Evolutionary conservation across 2,329 filamentous ascomycete genomes (phyloP).

Genomic region (Clonostachys sp.): DNA sequence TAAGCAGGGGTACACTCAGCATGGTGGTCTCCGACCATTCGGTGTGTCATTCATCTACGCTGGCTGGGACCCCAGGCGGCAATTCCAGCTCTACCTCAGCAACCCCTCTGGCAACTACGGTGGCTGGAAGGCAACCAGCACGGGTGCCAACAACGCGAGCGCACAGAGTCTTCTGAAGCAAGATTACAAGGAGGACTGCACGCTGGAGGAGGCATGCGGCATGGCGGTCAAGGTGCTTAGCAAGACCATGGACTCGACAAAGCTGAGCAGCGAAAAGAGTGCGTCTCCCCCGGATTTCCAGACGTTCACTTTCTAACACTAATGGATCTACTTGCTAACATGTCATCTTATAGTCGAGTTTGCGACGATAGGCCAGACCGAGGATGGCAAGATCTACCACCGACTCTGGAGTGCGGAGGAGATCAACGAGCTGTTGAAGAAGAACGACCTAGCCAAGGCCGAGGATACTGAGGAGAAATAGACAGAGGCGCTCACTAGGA

Average conservation of each 20-base stretch:
- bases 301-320: neutral
- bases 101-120: constrained; percentile 99
- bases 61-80: constrained; percentile 89
- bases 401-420: constrained; percentile 96
- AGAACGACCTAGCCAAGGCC: constrained; percentile 90
- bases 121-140: constrained; percentile 97
- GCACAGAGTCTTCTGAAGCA: constrained; percentile 97
- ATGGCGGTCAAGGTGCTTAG: constrained; percentile 98
- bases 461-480: constrained; percentile 67
- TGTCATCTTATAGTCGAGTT: constrained; percentile 71
- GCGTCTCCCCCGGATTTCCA: constrained; percentile 23
- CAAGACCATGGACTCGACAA: constrained; percentile 99
- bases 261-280: constrained; percentile 99
- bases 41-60: constrained; percentile 99
- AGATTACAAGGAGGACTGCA: constrained; percentile 98
- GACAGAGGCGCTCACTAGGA: constrained; percentile 4
- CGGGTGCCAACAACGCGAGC: constrained; percentile 96
- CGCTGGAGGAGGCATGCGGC: constrained; percentile 91
- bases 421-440: constrained; percentile 88
- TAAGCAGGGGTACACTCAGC: constrained; percentile 99
- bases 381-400: constrained; percentile 96
- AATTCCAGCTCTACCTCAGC: constrained; percentile 99
- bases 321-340: neutral
- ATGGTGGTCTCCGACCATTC: constrained; percentile 95
- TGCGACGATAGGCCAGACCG: constrained; percentile 93